Evolutionary conservation across 1,284 basidiomycete species (phyloP).

Genomic region (Cutaneotrichosporon sp.): DNA sequence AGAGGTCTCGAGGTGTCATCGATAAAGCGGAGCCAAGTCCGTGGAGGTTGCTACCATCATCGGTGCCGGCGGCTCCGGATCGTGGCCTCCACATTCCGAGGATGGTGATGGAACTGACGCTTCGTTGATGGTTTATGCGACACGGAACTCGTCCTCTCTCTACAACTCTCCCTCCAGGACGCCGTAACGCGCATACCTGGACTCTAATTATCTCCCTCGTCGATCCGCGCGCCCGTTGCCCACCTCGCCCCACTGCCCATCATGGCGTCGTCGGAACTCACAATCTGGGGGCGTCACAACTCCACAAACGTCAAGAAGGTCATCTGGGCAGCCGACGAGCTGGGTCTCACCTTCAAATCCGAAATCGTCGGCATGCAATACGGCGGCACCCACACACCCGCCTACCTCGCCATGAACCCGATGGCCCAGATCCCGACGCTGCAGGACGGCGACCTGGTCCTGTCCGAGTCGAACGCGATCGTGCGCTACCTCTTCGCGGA

Average conservation of each 20-base stretch:
- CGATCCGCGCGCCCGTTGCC: no score
- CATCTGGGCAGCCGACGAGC: conserved; percentile 13
- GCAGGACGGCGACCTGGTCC: conserved; percentile 9
- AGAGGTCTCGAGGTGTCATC: no score
- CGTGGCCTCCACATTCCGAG: no score
- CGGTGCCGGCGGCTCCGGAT: no score
- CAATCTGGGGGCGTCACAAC: conserved; percentile 18
- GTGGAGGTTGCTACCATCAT: no score
- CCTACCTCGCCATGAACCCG: conserved; percentile 14
- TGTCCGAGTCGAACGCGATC: conserved; percentile 17
- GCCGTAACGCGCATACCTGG: no score
- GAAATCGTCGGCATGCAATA: conserved; percentile 6
- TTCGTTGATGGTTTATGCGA: no score
- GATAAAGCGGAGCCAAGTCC: no score
- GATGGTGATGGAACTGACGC: no score
- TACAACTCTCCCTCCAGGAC: no score
- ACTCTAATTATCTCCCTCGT: no score
- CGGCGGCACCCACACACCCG: conserved; percentile 6
- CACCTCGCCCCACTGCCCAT: neutral
- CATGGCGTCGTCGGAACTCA: neutral
- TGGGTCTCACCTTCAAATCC: conserved; percentile 5
- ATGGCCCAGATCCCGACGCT: conserved; percentile 11
- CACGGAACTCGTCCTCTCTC: no score
- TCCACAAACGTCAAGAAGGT: conserved; percentile 16
- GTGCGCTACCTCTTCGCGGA: conserved; percentile 14